Evolutionary conservation across 1,284 basidiomycete species (phyloP).

Genomic region (Macrocybe sp.): DNA sequence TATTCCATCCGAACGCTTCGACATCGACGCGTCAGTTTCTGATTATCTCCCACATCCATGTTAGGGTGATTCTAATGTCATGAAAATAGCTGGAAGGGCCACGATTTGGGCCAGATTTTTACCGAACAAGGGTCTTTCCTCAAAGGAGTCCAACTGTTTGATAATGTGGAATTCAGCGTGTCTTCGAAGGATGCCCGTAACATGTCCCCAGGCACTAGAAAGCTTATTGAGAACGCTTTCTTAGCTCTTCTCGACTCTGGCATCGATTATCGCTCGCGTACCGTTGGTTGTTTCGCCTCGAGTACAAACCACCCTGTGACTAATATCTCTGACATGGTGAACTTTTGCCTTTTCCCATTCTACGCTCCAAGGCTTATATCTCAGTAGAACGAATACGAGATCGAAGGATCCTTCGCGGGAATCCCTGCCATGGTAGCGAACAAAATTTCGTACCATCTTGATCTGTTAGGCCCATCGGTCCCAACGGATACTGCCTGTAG

Average conservation of each 20-base stretch:
- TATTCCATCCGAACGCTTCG: slow-evolving; percentile 29
- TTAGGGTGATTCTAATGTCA: neutral
- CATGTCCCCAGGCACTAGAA: slow-evolving; percentile 31
- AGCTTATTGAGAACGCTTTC: slow-evolving; percentile 33
- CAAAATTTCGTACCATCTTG: slow-evolving; percentile 43
- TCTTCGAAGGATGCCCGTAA: slow-evolving; percentile 29
- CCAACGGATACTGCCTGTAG: slow-evolving; percentile 48
- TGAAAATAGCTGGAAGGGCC: slow-evolving; percentile 20
- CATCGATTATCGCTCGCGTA: slow-evolving; percentile 32
- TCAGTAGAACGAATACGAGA: slow-evolving; percentile 30
- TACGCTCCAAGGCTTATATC: slow-evolving; percentile 2
- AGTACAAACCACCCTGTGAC: slow-evolving; percentile 26
- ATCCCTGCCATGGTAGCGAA: slow-evolving; percentile 38
- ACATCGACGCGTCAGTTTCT: slow-evolving; percentile 24
- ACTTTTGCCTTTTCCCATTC: slow-evolving; percentile 3
- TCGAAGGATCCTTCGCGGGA: slow-evolving; percentile 31
- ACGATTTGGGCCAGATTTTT: slow-evolving; percentile 19
- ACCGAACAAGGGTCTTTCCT: slow-evolving; percentile 32
- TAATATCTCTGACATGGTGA: slow-evolving; percentile 21
- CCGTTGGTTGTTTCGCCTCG: slow-evolving; percentile 34
- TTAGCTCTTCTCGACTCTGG: slow-evolving; percentile 36
- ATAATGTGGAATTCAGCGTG: slow-evolving; percentile 36
- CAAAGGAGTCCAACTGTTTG: slow-evolving; percentile 31
- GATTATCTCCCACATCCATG: neutral
- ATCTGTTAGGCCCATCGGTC: slow-evolving; percentile 41